Evolutionary conservation across 2,329 filamentous ascomycete species (phyloP).

Genomic region (Parafenestella ontariensis): DNA sequence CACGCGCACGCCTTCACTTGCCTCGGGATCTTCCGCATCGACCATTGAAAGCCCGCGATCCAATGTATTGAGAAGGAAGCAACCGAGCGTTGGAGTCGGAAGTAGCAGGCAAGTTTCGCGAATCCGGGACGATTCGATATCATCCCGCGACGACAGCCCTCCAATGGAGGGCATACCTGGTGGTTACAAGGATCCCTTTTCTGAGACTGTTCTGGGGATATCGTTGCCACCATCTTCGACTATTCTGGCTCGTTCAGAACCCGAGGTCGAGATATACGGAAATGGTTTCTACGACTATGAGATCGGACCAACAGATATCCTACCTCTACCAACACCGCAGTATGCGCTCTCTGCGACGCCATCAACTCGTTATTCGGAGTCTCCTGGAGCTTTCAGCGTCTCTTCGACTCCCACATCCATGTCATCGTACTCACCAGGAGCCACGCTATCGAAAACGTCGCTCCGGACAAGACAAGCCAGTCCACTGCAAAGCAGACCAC

Average conservation of each 20-base stretch:
- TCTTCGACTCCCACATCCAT: constrained; percentile 81
- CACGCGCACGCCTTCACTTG: constrained; percentile 56
- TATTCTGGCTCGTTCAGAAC: constrained; percentile 34
- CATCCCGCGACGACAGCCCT: constrained; percentile 42
- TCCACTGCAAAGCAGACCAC: constrained; percentile 64
- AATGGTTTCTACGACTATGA: constrained; percentile 47
- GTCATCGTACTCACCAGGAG: constrained; percentile 74
- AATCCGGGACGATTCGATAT: constrained; percentile 42
- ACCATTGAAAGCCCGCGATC: constrained; percentile 55
- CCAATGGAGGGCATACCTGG: constrained; percentile 35
- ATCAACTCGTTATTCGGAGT: constrained; percentile 78
- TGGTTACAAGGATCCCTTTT: constrained; percentile 49
- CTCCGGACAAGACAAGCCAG: constrained; percentile 63
- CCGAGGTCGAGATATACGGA: constrained; percentile 33
- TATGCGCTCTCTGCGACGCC: constrained; percentile 73
- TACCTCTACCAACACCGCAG: constrained; percentile 71
- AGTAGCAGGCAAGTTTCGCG: constrained; percentile 38
- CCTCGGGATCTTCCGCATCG: constrained; percentile 57
- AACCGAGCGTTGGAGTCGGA: constrained; percentile 50
- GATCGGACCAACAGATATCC: constrained; percentile 67
- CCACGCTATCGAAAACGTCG: constrained; percentile 56
- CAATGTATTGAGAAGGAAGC: constrained; percentile 54
- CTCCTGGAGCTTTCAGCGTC: constrained; percentile 74
- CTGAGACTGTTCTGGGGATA: constrained; percentile 54
- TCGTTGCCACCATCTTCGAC: constrained; percentile 48